A percentile compares a stretch with the other conserved stretches of the same genome.
These are phyloP conservation scores for Fusarium multiceps DNA, from an alignment of 2,329 filamentous ascomycete genomes.

Conservation along the genomic window DNA sequence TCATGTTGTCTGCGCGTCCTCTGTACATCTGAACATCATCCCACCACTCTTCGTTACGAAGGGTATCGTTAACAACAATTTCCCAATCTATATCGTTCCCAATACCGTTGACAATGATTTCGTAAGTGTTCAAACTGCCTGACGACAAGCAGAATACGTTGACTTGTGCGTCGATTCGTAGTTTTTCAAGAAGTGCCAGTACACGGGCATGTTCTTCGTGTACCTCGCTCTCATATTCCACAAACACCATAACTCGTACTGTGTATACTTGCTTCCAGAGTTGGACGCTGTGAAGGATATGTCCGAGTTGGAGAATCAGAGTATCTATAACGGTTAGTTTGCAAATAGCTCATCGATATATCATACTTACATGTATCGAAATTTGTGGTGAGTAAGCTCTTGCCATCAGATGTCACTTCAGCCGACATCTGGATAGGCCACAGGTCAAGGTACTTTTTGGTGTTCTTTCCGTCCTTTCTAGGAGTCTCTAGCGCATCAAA, in stretches of 20 bases:
- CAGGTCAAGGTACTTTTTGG: constrained; percentile 84
- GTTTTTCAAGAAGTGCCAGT: constrained; percentile 78
- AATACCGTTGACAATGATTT: constrained; percentile 80
- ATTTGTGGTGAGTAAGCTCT: constrained; percentile 82
- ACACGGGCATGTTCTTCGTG: constrained; percentile 81
- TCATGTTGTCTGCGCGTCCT: constrained; percentile 53
- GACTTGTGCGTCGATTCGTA: constrained; percentile 83
- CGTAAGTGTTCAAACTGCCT: constrained; percentile 77
- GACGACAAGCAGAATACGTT: constrained; percentile 85
- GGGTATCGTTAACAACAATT: constrained; percentile 70
- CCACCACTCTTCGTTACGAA: constrained; percentile 86
- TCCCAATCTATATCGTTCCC: constrained; percentile 65
- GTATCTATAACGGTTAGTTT: constrained; percentile 61
- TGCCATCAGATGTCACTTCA: constrained; percentile 75
- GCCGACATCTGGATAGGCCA: constrained; percentile 97
- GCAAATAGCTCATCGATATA: not conserved
- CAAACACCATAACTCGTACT: constrained; percentile 84
- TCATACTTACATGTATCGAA: constrained; percentile 82
- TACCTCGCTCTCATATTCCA: constrained; percentile 88
- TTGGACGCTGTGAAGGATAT: constrained; percentile 83
- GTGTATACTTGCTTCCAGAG: constrained; percentile 80
- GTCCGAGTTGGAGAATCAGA: constrained; percentile 86
- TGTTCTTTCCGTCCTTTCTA: constrained; percentile 64
- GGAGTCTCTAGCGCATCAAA: constrained; percentile 83
- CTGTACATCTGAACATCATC: constrained; percentile 72